Evolutionary conservation across 2,329 filamentous ascomycete species (phyloP), one percentile per base, ranked within the genome.

Genomic region (Phoma sp.): DNA sequence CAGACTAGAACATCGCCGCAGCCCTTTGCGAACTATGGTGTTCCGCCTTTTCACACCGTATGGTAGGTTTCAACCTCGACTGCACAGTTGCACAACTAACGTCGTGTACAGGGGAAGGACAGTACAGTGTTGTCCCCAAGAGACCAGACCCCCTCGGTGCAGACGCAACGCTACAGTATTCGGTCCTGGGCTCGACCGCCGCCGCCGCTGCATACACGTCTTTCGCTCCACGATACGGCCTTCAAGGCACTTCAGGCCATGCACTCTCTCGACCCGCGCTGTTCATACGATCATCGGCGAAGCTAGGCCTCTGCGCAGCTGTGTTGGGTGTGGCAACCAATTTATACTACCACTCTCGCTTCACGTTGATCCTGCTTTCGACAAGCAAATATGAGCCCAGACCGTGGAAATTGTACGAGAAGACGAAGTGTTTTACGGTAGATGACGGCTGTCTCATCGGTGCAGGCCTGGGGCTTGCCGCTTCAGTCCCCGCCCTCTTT

Each of bases 361-460:
- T 71, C 45, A 58, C 63, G 6, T 46, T 50, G 30, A 15, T 61
- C 12, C 53, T 61, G 9, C 38, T 59, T 7, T 47, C 59, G 21
- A 47, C 64, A 23, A 42, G 34, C 30, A 37, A 57, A 15, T 29
- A 54, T 5, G 39, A 59, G 25, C 18, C 54, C 30, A 56, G 43
- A 32, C 61, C 57, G 7, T 62, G 61, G 59, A 69, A 59, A 29
- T 51, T 71, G 12, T 71, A 61, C 34, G 60, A 68, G 37, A 56
- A 56, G 54, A 65, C 66, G 14, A 61, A 64, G 36, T 47, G 29
- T 4, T 53, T 57, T 20, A 71, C 67, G 2, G 53, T 69, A 2
- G 69, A 72, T 9, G 69, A 72, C 60, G 68, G 56, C 2, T 58
- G 51, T 53, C 33, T 69, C 40, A 55, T 56, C 14, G 68, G 68